Conservation (phyloP, 495 filamentous ascomycete genomes). For the Recurvomyces mirabilis region DNA sequence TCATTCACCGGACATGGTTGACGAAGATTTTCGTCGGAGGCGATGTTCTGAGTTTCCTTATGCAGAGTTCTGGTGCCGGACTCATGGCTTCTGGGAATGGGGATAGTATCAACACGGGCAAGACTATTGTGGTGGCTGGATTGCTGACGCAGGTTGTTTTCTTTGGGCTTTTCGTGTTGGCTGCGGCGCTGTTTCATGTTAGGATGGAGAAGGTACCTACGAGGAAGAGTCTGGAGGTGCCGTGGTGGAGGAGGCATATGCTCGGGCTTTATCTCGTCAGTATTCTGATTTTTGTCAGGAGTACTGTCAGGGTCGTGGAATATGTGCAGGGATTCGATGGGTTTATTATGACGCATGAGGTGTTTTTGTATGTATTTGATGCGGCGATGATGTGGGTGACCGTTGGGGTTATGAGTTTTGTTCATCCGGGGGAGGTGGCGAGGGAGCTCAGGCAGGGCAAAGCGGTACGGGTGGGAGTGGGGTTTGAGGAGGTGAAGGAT, state of each 20-base stretch:
- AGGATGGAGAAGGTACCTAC: constrained; percentile 10
- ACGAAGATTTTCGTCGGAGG: constrained; percentile 17
- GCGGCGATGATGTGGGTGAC: constrained; percentile 11
- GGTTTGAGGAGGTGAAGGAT: no score
- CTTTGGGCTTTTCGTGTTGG: constrained; percentile 21
- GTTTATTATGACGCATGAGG: constrained; percentile 18
- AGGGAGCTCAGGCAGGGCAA: constrained; percentile 8
- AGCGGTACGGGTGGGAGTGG: no score
- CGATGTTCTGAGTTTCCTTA: constrained; percentile 20
- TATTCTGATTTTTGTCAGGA: constrained; percentile 33
- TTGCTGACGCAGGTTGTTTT: constrained; percentile 20
- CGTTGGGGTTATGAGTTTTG: constrained; percentile 5
- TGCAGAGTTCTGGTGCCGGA: constrained; percentile 20
- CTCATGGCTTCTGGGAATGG: constrained; percentile 8
- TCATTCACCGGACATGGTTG: constrained; percentile 18
- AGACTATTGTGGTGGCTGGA: constrained; percentile 17
- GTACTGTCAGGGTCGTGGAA: constrained; percentile 36
- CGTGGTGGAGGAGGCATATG: constrained; percentile 30
- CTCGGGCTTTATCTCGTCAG: constrained; percentile 33
- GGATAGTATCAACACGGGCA: constrained; percentile 5
- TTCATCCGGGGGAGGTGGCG: constrained; percentile 16
- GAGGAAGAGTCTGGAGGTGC: constrained; percentile 2
- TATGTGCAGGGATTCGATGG: constrained; percentile 25
- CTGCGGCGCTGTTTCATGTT: constrained; percentile 13
- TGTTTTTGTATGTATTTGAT: constrained; percentile 19